Evolutionary conservation across 768 basidiomycete genomes (phyloP).

Genomic region (Coprinopsis cinerea): DNA sequence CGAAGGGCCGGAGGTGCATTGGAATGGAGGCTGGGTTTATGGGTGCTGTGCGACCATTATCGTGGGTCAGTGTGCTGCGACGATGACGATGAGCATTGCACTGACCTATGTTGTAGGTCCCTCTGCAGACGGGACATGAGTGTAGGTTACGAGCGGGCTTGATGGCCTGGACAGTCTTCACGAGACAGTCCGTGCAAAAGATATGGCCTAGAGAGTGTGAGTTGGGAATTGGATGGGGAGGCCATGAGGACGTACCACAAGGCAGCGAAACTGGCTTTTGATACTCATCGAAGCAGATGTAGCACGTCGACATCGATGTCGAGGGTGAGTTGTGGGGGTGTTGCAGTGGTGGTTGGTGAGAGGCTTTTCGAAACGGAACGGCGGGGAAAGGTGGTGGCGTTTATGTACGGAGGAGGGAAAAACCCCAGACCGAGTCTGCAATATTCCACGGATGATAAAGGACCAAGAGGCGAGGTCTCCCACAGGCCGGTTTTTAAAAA

Average conservation of each 20-base stretch:
- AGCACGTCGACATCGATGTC: slow-evolving; percentile 42
- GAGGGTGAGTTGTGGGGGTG: too few relatives aligned
- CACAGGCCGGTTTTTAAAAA: not conserved
- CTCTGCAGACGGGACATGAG: slow-evolving; percentile 54
- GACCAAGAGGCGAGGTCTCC: not conserved
- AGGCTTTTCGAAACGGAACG: not conserved
- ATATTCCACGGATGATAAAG: slow-evolving; percentile 13
- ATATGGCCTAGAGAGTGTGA: slow-evolving; percentile 43
- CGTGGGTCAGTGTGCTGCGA: not conserved
- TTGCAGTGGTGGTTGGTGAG: not conserved
- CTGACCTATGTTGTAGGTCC: slow-evolving; percentile 49
- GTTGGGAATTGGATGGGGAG: not conserved
- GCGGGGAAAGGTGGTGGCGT: not conserved
- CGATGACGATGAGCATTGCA: slow-evolving; percentile 8
- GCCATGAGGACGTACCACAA: slow-evolving; percentile 43
- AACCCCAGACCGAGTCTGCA: slow-evolving; percentile 12
- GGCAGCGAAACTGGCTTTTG: slow-evolving; percentile 54
- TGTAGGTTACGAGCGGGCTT: slow-evolving; percentile 41
- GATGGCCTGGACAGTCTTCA: slow-evolving; percentile 41
- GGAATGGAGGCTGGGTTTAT: slow-evolving; percentile 47
- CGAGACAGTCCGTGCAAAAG: slow-evolving; percentile 57
- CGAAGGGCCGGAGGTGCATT: slow-evolving; percentile 49
- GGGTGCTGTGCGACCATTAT: slow-evolving; percentile 28
- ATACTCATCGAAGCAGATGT: slow-evolving; percentile 53
- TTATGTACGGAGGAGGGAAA: slow-evolving; percentile 7